Evolutionary conservation across 768 basidiomycete genomes (phyloP), one percentile per base, ranked within the genome.

Genomic region (Hericium erinaceus): DNA sequence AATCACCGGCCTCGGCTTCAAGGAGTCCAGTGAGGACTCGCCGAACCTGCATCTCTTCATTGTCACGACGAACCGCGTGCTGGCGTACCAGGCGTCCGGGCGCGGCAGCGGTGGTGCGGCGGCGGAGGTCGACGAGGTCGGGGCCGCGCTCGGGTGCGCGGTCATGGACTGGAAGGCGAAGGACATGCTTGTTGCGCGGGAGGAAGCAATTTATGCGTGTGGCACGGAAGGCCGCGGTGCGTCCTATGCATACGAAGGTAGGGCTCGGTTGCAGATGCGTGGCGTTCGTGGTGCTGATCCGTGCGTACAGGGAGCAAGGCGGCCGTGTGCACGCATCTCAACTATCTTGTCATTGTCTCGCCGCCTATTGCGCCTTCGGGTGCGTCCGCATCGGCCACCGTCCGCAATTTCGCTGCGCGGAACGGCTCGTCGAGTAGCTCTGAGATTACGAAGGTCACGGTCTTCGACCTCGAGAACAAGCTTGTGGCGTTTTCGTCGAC

Each of bases 381-480:
- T 0, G 73, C 82, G 0, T 82, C 85, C 2, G 74, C 84, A 0
- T 86, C 87, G 4, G 81, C 87, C 0, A 89, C 92, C 0, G 84
- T 91, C 8, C 80, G 92, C 44, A 83, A 89, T 61, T 83, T 80
- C 62, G 84, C 82, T 40, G 81, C 83, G 2, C 75, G 80, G 11
- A 75, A 75, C 3, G 67, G 67, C 5, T 76, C 74, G 48, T 63
- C 76, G 5, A 64, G 68, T 15, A 77, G 79, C 41, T 70, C 78
- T 0, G 89, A 92, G 53, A 81, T 90, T 40, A 82, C 84, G 12
- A 87, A 84, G 60, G 81, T 98, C 44, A 88, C 87, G 0, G 81
- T 98, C 1, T 87, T 98, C 62, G 95, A 99, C 67, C 82, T 87
- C 39, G 90, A 92, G 65, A 97, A 95, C 72, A 93, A 94, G 73